Evolutionary conservation across 2,329 filamentous ascomycete genomes (phyloP).

Genomic region (Botrytis medusae): DNA sequence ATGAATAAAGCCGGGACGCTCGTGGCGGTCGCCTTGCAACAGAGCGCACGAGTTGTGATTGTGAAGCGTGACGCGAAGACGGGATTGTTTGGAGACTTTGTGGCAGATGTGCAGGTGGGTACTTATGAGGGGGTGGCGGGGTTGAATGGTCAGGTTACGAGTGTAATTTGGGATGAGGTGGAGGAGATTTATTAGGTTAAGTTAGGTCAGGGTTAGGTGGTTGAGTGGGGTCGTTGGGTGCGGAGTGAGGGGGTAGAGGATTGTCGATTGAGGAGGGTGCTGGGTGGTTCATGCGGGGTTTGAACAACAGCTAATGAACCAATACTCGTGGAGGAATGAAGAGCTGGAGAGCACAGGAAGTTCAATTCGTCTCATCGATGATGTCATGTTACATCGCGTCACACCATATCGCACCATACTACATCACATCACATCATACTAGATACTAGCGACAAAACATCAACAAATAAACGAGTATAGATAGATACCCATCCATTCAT

Average conservation of each 20-base stretch:
- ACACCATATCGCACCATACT: too few relatives aligned
- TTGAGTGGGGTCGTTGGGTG: neutral
- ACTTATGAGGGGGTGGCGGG: neutral
- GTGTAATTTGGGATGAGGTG: slow-evolving; percentile 38
- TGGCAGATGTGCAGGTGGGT: slow-evolving; percentile 30
- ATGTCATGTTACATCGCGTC: too few relatives aligned
- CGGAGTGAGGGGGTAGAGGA: too few relatives aligned
- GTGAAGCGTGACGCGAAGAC: slow-evolving; percentile 43
- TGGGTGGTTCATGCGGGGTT: neutral
- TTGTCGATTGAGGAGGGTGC: neutral
- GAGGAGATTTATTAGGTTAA: neutral
- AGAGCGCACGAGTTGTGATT: slow-evolving; percentile 44
- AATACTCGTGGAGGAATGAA: neutral
- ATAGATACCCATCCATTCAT: too few relatives aligned
- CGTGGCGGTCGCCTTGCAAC: slow-evolving; percentile 48
- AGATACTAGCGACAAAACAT: too few relatives aligned
- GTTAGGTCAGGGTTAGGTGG: neutral
- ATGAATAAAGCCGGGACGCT: slow-evolving; percentile 48
- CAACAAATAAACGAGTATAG: too few relatives aligned
- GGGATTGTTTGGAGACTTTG: slow-evolving; percentile 43
- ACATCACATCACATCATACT: too few relatives aligned
- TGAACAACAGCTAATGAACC: neutral
- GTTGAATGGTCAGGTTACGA: slow-evolving; percentile 33
- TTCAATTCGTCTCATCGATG: neutral
- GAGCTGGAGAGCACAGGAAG: neutral